Conservation (phyloP, 345 rosid species). For the Crucihimalaya himalaica region DNA sequence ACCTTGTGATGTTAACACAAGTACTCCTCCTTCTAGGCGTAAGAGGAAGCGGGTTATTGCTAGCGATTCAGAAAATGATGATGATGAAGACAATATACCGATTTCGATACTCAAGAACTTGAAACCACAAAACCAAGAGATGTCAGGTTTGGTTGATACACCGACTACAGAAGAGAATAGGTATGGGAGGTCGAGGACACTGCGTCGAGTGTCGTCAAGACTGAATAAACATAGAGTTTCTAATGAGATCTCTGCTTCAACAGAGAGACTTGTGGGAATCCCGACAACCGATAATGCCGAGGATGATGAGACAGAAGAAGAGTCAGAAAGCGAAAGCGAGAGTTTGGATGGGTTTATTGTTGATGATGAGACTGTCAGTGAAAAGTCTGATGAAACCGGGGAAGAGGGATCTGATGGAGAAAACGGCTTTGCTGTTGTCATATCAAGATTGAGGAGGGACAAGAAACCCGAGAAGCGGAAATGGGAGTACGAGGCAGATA, state of each 20-base stretch:
- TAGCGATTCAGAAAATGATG: slow-evolving; percentile 63
- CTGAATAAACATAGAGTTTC: slow-evolving; percentile 34
- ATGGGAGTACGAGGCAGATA: slow-evolving; percentile 67
- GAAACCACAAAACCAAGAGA: slow-evolving; percentile 31
- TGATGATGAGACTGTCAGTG: slow-evolving; percentile 31
- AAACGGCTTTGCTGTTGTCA: slow-evolving; percentile 37
- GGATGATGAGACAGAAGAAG: slow-evolving; percentile 47
- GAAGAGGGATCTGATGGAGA: slow-evolving; percentile 51
- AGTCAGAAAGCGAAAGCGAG: slow-evolving; percentile 47
- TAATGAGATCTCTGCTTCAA: slow-evolving; percentile 19
- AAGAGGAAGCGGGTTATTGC: slow-evolving; percentile 65
- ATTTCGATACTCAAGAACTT: slow-evolving; percentile 48
- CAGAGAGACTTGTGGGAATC: slow-evolving; percentile 36
- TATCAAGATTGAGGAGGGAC: slow-evolving; percentile 52
- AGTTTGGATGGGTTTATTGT: slow-evolving; percentile 61
- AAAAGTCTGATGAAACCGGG: not conserved
- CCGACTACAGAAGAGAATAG: not conserved
- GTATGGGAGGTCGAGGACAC: slow-evolving; percentile 24
- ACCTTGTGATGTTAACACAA: slow-evolving; percentile 19
- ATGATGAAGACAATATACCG: slow-evolving; percentile 53
- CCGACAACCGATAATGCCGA: slow-evolving; percentile 42
- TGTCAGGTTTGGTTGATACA: slow-evolving; percentile 4
- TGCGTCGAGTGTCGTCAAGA: slow-evolving; percentile 48
- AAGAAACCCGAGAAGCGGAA: slow-evolving; percentile 41
- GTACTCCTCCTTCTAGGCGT: slow-evolving; percentile 25